Percentiles rank a stretch among this genome's conserved stretches.
Evolutionary conservation across 2,329 filamentous ascomycete genomes (phyloP).

Genomic region (Fusarium xylarioides): DNA sequence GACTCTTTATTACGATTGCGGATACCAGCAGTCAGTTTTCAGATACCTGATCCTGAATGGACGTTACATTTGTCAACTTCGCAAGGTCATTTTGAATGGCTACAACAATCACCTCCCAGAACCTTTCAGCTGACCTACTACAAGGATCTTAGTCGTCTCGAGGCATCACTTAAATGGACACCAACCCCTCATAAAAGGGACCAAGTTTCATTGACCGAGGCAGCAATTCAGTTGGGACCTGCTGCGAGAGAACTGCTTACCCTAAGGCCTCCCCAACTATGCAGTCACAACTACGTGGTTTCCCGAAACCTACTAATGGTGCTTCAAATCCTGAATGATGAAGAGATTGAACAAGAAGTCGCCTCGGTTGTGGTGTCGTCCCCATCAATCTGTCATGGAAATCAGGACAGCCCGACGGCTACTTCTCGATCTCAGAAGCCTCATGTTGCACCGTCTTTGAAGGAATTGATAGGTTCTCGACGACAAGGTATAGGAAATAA

Average conservation of each 20-base stretch:
- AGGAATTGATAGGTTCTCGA: conserved; percentile 1
- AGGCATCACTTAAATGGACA: conserved; percentile 40
- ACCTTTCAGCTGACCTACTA: conserved; percentile 5
- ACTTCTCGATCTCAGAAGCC: neutral
- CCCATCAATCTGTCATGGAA: neutral
- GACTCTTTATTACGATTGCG: conserved; percentile 42
- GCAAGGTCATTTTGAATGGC: conserved; percentile 40
- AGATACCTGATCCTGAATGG: conserved; percentile 40
- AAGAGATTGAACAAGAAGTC: conserved; percentile 36
- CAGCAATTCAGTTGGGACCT: conserved; percentile 3
- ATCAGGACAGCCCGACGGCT: too few species aligned
- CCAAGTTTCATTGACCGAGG: conserved; percentile 17
- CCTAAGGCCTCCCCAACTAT: neutral
- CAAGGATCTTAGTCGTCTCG: conserved; percentile 3
- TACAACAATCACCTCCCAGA: conserved; percentile 16
- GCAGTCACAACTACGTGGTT: conserved; percentile 31
- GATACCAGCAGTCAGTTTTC: conserved; percentile 44
- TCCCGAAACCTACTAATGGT: conserved; percentile 1
- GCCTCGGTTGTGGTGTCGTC: neutral
- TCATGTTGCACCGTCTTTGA: neutral
- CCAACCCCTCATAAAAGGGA: conserved; percentile 25
- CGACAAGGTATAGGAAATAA: neutral
- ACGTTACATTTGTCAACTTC: conserved; percentile 12
- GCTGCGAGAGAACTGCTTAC: conserved; percentile 22
- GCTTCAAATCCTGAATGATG: conserved; percentile 26